Percentiles rank a stretch among this genome's conserved stretches.
These are phyloP conservation scores for Lycium ferocissimum DNA, from an alignment of 257 asterid genomes.

Conservation along the genomic window DNA sequence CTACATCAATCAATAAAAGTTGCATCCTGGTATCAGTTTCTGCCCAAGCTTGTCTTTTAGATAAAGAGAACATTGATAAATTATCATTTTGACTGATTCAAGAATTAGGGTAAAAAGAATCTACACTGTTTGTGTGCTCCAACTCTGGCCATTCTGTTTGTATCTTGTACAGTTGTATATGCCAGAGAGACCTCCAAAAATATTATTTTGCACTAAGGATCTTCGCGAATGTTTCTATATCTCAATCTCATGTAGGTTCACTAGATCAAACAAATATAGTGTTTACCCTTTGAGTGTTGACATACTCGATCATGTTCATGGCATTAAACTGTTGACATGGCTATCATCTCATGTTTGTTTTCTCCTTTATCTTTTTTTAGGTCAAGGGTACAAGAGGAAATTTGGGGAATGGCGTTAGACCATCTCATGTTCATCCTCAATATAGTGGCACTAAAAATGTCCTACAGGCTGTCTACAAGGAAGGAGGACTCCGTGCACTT, in stretches of 20 bases:
- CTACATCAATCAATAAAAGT: background rate
- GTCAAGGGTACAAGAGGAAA: conserved; percentile 59
- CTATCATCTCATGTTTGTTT: background rate
- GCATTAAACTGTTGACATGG: background rate
- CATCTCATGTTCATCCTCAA: conserved; percentile 53
- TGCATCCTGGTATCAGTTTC: background rate
- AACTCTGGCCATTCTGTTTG: background rate
- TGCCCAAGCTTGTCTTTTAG: background rate
- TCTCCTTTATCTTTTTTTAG: conserved; percentile 43
- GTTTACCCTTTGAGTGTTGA: background rate
- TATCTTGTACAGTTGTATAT: background rate
- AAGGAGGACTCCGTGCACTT: conserved; percentile 85
- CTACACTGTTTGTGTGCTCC: background rate
- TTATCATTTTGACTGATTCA: conserved; percentile 19
- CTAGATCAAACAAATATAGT: background rate
- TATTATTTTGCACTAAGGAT: background rate
- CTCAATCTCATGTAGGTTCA: conserved; percentile 10
- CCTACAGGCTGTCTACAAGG: conserved; percentile 68
- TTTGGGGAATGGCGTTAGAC: conserved; percentile 48
- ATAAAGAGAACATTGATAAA: background rate
- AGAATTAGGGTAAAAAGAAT: background rate
- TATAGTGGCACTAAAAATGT: conserved; percentile 81
- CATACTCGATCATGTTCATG: background rate
- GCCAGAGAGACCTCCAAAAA: background rate
- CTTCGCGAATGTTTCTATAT: background rate